Base-by-base conservation (phyloP, 345 rosid genomes). In the Melaleuca quinquenervia region DNA sequence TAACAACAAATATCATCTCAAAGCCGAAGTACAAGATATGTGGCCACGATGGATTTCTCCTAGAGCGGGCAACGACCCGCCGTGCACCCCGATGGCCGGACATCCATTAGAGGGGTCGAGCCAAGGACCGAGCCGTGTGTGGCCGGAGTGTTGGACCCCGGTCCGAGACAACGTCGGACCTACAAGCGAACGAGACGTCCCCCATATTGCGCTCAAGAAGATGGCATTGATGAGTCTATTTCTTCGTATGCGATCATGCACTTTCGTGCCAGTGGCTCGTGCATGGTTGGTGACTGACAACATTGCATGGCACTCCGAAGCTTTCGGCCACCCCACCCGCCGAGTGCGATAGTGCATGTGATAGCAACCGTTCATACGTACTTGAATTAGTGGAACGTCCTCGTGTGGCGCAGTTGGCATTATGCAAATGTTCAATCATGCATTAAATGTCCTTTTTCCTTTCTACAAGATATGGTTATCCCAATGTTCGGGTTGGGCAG, bases 271-370 rank as follows among this genome's bases (percentile, higher is more conserved):
- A 27, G 75, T 58, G 24, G 12, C 55, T 49, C 76, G n/a, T 84
- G 85, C 85, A 84, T 49, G 85, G 85, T 62, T 84, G 85, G 82
- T 27, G 80, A 84, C 80, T 84, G 85, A 60, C 85, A 84, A 22
- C 45, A 18, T 70, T 36, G 78, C 78, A 70, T 70, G 78, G 48
- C 8, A 70, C 78, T 70, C 0, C 78, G 8, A 36, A 36, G 78
- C 78, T 5, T 18, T 41, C 36, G 48, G 78, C 78, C 78, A 70
- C 36, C 74, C 74, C 74, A 27, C 70, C 32, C 9, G 3, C 70
- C 52, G 24, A 56, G 52, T 21, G 52, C 62, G 52, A 8, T 53
- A 22, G 36, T 6, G 48, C 50, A 32, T 62, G 52, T 6, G 85
- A 84, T 26, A 84, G 82, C 85, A 55, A 48, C 85, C 50, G 85